Percentiles rank a stretch among this genome's conserved stretches.
These are phyloP conservation scores for Oidiodendron maius DNA, from an alignment of 495 filamentous ascomycete species.

Conservation along the genomic window DNA sequence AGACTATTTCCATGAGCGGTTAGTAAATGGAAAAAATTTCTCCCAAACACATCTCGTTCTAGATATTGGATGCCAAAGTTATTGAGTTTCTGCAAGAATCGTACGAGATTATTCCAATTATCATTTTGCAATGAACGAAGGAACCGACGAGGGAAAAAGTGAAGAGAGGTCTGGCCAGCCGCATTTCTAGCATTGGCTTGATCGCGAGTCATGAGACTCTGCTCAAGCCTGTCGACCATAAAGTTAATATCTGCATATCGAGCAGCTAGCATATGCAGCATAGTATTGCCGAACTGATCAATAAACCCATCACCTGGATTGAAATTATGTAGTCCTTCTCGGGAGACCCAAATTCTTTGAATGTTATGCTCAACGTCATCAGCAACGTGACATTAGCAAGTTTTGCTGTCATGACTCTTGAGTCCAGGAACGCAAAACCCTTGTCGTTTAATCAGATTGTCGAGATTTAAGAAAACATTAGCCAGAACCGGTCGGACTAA, in stretches of 20 bases:
- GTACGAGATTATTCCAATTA: not conserved
- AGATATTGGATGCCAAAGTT: constrained; percentile 26
- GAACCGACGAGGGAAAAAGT: constrained; percentile 35
- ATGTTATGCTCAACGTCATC: not conserved
- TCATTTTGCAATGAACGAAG: constrained; percentile 20
- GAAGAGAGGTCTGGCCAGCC: constrained; percentile 42
- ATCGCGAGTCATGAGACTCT: constrained; percentile 24
- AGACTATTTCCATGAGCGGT: too few relatives aligned
- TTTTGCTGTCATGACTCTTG: constrained; percentile 3
- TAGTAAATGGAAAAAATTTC: constrained; percentile 34
- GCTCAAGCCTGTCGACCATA: constrained; percentile 24
- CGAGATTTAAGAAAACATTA: constrained; percentile 1
- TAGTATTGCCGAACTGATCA: constrained; percentile 39
- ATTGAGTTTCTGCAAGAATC: not conserved
- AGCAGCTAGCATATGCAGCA: constrained; percentile 35
- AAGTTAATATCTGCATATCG: constrained; percentile 9
- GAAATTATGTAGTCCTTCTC: constrained; percentile 4
- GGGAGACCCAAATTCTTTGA: not conserved
- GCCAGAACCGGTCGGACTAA: not conserved
- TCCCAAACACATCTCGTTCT: constrained; percentile 37
- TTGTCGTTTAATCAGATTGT: not conserved
- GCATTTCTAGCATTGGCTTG: constrained; percentile 29
- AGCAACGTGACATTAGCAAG: constrained; percentile 3
- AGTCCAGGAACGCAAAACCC: constrained; percentile 8
- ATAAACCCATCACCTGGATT: constrained; percentile 14